Evolutionary conservation across 2,329 filamentous ascomycete species (phyloP).

Genomic region (Anthostomella pinea): DNA sequence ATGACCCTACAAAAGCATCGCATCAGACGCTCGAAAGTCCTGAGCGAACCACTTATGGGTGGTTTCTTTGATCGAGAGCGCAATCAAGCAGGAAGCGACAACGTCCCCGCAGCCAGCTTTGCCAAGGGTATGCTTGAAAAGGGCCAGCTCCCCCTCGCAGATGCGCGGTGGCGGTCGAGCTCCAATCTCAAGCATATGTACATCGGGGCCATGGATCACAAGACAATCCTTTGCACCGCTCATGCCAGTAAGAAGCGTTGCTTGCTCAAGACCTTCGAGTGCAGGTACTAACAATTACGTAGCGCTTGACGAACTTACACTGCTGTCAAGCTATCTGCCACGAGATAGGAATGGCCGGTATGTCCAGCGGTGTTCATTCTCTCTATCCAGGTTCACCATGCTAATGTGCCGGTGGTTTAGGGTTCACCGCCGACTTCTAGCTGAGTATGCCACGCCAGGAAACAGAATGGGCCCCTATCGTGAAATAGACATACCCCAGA

Average conservation of each 20-base stretch:
- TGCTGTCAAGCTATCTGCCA: slow-evolving; percentile 42
- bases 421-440: slow-evolving; percentile 19
- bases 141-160: slow-evolving; percentile 37
- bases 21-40: slow-evolving; percentile 35
- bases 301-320: slow-evolving; percentile 35
- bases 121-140: slow-evolving; percentile 37
- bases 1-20: slow-evolving; percentile 34
- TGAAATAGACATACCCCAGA: slow-evolving; percentile 38
- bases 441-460: slow-evolving; percentile 13
- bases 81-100: slow-evolving; percentile 26
- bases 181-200: slow-evolving; percentile 41
- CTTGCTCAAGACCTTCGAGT: too few relatives aligned
- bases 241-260: slow-evolving; percentile 49
- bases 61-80: slow-evolving; percentile 35
- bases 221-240: slow-evolving; percentile 39
- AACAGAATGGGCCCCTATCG: slow-evolving; percentile 13
- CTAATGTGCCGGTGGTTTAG: slow-evolving; percentile 11
- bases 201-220: slow-evolving; percentile 37
- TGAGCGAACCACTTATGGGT: slow-evolving; percentile 31
- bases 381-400: too few relatives aligned
- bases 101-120: slow-evolving; percentile 38
- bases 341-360: slow-evolving; percentile 43
- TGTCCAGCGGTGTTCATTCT: slow-evolving; percentile 4
- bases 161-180: slow-evolving; percentile 21
- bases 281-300: slow-evolving; percentile 9